phyloP scores from a whole-genome alignment of 495 filamentous ascomycete species.

The Hypoxylon trugodes region DNA sequence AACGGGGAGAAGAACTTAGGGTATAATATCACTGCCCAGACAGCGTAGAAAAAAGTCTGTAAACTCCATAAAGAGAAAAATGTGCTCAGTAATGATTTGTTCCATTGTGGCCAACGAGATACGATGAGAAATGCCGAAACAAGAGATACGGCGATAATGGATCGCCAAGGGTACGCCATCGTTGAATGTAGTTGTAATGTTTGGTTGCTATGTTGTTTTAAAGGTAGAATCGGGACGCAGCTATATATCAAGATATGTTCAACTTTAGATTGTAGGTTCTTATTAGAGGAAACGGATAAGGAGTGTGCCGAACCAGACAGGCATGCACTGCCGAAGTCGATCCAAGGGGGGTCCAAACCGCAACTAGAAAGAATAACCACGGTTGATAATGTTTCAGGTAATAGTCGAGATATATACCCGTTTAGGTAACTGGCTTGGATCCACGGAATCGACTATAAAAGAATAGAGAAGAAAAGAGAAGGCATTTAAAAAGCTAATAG shows the following conservation, averaged over 20 bases:
- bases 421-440: not conserved
- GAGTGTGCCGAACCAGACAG: constrained; percentile 9
- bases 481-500: not conserved
- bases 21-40: constrained; percentile 69
- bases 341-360: not conserved
- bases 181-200: not conserved
- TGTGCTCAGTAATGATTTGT: constrained; percentile 31
- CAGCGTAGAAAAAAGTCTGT: constrained; percentile 38
- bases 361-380: not conserved
- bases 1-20: constrained; percentile 78
- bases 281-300: constrained; percentile 9
- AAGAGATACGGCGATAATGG: constrained; percentile 38
- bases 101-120: constrained; percentile 39
- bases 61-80: constrained; percentile 38
- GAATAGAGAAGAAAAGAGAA: constrained; percentile 1
- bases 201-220: not conserved
- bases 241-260: constrained; percentile 1
- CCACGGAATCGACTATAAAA: not conserved
- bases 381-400: not conserved
- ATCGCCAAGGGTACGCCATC: constrained; percentile 41
- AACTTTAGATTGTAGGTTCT: not conserved
- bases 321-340: constrained; percentile 12
- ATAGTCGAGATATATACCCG: not conserved
- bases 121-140: constrained; percentile 46
- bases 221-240: not conserved